Conservation (phyloP, 2,329 filamentous ascomycete genomes). For the Alternaria incomplexa region DNA sequence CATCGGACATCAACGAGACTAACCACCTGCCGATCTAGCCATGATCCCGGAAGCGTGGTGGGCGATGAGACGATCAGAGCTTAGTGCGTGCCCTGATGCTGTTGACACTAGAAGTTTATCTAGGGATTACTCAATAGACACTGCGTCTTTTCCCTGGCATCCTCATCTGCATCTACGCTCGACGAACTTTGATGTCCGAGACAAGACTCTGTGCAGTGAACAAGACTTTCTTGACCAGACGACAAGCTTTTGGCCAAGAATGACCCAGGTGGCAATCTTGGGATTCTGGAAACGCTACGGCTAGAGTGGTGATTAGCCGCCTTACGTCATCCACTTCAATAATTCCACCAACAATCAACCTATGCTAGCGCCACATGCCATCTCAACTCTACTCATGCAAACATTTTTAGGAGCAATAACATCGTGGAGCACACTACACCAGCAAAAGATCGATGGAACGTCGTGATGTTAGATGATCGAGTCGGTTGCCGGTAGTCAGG, state of each 20-base stretch:
- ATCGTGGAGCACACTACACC: neutral
- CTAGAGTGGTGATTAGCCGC: constrained; percentile 4
- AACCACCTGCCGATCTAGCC: neutral
- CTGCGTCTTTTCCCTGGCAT: neutral
- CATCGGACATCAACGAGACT: neutral
- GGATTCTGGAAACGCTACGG: neutral
- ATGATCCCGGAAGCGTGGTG: neutral
- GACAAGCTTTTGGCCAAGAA: constrained; percentile 11
- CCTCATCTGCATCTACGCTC: neutral
- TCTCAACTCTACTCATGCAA: neutral
- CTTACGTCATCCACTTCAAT: neutral
- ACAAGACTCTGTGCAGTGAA: neutral
- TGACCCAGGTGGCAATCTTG: neutral
- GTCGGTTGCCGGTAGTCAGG: neutral
- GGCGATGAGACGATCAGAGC: neutral
- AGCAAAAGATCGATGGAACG: neutral
- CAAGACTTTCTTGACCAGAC: constrained; percentile 7
- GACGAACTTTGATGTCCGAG: neutral
- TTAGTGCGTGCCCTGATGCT: neutral
- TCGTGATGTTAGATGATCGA: neutral
- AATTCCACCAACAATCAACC: neutral
- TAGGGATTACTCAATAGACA: neutral
- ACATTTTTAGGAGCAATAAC: neutral
- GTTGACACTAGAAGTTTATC: neutral
- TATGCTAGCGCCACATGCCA: neutral